Percentiles rank a stretch among this genome's conserved stretches.
These are phyloP conservation scores for Zostera marina DNA, from an alignment of 116 monocot genomes.

Conservation along the genomic window DNA sequence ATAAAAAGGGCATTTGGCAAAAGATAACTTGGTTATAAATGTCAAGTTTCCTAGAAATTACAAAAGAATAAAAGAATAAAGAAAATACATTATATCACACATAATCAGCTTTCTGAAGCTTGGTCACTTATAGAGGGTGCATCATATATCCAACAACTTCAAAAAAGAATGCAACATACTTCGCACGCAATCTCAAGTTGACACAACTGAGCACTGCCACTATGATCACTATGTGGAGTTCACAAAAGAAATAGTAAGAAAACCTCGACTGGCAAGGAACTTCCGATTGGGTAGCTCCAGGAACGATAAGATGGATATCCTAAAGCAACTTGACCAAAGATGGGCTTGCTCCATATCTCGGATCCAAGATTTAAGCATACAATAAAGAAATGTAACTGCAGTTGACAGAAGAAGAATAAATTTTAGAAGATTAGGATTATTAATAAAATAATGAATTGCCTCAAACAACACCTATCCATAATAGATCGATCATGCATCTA, in stretches of 20 bases:
- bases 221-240: conserved; percentile 50
- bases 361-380: conserved; percentile 10
- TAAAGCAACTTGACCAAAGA: conserved; percentile 32
- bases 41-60: conserved; percentile 4
- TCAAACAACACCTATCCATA: not conserved
- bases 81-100: not conserved
- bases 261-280: conserved; percentile 37
- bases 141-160: conserved; percentile 24
- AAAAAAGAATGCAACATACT: conserved; percentile 27
- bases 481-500: too few species aligned
- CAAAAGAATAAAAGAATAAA: conserved; percentile 14
- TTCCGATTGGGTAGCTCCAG: conserved; percentile 51
- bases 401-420: conserved; percentile 1
- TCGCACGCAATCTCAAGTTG: too few species aligned
- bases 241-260: conserved; percentile 48
- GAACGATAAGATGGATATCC: conserved; percentile 22
- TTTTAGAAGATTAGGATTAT: not conserved
- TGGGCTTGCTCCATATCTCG: conserved; percentile 50
- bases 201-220: conserved; percentile 34
- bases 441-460: not conserved
- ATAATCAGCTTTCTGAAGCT: not conserved
- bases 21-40: not conserved
- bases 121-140: conserved; percentile 13
- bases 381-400: not conserved
- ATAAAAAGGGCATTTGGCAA: not conserved